Evolutionary conservation across 108 stramenopile genomes (phyloP).

Genomic region (Pseudonitzschia multiseries): DNA sequence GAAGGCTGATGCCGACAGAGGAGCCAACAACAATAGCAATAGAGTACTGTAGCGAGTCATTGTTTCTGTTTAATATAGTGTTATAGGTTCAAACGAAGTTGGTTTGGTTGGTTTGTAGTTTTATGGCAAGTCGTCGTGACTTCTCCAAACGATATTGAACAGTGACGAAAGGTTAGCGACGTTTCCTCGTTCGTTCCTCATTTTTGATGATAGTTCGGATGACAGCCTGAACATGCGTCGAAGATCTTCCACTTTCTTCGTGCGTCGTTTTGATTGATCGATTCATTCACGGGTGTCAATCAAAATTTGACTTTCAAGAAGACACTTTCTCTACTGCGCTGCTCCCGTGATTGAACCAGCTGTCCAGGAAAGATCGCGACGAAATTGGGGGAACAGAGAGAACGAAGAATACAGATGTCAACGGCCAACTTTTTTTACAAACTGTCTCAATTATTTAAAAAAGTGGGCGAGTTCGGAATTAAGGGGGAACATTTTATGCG

Average conservation of each 20-base stretch:
- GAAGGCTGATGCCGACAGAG: constrained; percentile 23
- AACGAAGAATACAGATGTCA: not conserved
- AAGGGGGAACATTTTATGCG: too few species aligned
- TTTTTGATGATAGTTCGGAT: constrained; percentile 2
- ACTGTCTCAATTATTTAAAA: not conserved
- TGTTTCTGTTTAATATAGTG: too few species aligned
- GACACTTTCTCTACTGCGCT: not conserved
- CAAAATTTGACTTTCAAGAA: not conserved
- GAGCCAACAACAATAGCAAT: constrained; percentile 15
- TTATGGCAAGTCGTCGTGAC: not conserved
- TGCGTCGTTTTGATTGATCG: constrained; percentile 4
- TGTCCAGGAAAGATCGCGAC: not conserved
- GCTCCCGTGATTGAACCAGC: constrained; percentile 6
- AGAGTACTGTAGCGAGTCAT: constrained; percentile 23
- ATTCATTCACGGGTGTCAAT: constrained; percentile 10
- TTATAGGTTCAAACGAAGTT: not conserved
- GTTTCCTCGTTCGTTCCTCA: constrained; percentile 16
- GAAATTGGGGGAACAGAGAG: not conserved
- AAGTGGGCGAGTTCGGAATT: too few species aligned
- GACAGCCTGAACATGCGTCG: not conserved
- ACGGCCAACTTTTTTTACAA: not conserved
- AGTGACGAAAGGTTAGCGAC: not conserved
- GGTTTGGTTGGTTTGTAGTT: constrained; percentile 4
- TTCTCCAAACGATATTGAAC: not conserved
- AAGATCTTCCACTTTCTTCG: constrained; percentile 7